These are phyloP conservation scores for Xylariomycetidae sp. DNA, from an alignment of 2,329 filamentous ascomycete species.

Conservation along the genomic window DNA sequence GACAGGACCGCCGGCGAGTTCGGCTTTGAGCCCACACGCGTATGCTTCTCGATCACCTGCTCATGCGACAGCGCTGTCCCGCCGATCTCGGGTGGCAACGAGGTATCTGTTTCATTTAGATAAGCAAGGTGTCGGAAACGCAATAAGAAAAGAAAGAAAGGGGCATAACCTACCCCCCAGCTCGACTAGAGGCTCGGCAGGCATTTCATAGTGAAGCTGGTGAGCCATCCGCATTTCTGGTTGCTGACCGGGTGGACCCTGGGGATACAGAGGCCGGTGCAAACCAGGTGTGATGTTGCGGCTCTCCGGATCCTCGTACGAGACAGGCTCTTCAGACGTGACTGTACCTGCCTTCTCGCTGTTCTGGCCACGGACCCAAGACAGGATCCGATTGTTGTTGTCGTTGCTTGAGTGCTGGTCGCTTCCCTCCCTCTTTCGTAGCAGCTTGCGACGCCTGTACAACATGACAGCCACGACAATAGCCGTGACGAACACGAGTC, in stretches of 20 bases:
- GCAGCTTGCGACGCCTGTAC: conserved; percentile 42
- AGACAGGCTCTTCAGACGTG: conserved; percentile 36
- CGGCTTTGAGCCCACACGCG: conserved; percentile 20
- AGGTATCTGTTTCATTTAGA: conserved; percentile 37
- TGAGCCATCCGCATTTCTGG: conserved; percentile 3
- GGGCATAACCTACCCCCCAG: no score
- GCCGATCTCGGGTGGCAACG: conserved; percentile 38
- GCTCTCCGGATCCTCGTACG: conserved; percentile 31
- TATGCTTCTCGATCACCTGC: conserved; percentile 33
- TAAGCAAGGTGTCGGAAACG: no score
- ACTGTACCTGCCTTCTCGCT: conserved; percentile 38
- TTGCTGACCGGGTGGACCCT: conserved; percentile 9
- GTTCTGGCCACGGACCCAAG: conserved; percentile 45
- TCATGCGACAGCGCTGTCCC: conserved; percentile 34
- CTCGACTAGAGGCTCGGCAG: no score
- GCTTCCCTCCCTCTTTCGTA: conserved; percentile 29
- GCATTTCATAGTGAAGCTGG: conserved; percentile 11
- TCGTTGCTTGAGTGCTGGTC: conserved; percentile 39
- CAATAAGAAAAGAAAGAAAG: no score
- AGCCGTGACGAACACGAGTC: conserved; percentile 48
- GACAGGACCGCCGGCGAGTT: no score
- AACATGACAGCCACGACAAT: conserved; percentile 46
- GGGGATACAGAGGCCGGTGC: no score
- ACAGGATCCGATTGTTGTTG: conserved; percentile 39
- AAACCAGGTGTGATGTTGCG: conserved; percentile 15